Conservation (phyloP, 352 stramenopile genomes). For the Phytophthora tentaculata region DNA sequence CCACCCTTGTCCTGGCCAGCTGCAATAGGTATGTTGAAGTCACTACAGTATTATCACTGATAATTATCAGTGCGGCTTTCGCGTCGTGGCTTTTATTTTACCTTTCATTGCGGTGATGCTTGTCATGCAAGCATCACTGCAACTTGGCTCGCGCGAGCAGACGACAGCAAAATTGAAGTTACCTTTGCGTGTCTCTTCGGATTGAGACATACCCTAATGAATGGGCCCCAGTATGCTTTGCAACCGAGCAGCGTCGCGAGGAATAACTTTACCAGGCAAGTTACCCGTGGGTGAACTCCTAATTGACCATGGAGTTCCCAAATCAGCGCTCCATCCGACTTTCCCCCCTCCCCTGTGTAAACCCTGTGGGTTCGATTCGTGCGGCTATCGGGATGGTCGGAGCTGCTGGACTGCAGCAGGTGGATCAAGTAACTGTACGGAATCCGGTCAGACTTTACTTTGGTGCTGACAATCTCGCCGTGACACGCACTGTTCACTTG, state of each 20-base stretch:
- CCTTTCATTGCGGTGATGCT: too few relatives aligned
- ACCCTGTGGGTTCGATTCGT: too few relatives aligned
- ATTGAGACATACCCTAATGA: conserved; percentile 6
- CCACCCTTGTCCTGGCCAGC: conserved; percentile 10
- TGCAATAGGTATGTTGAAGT: neutral
- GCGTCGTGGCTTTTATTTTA: neutral
- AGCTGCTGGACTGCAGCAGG: conserved; percentile 5
- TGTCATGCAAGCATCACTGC: neutral
- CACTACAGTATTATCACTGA: neutral
- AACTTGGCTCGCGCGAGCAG: neutral
- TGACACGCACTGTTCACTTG: conserved; percentile 24
- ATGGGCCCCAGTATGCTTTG: conserved; percentile 2
- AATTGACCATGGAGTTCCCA: too few relatives aligned
- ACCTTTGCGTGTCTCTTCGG: conserved; percentile 15
- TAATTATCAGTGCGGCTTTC: neutral
- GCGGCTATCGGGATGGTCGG: conserved; percentile 1
- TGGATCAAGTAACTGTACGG: conserved; percentile 13
- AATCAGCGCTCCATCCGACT: too few relatives aligned
- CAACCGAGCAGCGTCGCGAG: too few relatives aligned
- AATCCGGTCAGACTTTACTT: conserved; percentile 15
- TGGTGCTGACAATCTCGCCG: conserved; percentile 4
- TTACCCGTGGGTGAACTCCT: too few relatives aligned
- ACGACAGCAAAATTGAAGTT: conserved; percentile 35
- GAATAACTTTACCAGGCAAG: too few relatives aligned
- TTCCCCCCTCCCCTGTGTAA: too few relatives aligned